Evolutionary conservation across 2,329 filamentous ascomycete genomes (phyloP).

Genomic region (Alternaria brassicae): DNA sequence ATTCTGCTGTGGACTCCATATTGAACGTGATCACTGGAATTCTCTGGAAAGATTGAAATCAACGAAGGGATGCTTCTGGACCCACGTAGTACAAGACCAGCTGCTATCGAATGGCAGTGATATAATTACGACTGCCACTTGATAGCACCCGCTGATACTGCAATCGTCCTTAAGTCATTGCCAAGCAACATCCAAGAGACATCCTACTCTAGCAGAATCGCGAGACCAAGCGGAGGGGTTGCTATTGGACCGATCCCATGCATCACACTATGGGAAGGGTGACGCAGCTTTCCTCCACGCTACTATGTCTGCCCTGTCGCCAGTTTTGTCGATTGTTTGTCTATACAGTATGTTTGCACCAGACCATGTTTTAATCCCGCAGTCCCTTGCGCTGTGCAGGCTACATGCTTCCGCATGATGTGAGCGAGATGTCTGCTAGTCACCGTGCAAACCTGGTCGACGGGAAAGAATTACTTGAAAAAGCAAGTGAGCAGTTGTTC

Average conservation of each 20-base stretch:
- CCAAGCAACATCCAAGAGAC: not conserved
- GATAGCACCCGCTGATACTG: not conserved
- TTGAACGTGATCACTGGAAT: not conserved
- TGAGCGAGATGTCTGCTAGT: not conserved
- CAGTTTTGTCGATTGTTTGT: not conserved
- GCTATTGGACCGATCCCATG: not conserved
- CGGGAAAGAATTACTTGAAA: not conserved
- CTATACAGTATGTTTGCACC: not conserved
- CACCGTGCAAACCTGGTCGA: not conserved
- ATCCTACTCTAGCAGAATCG: not conserved
- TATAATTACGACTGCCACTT: not conserved
- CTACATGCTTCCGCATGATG: not conserved
- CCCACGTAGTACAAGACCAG: not conserved
- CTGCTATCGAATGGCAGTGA: conserved; percentile 2
- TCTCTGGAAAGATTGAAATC: conserved; percentile 4
- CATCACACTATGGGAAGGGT: conserved; percentile 1
- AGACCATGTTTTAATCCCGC: not conserved
- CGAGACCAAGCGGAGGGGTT: not conserved
- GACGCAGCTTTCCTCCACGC: not conserved
- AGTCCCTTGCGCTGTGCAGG: not conserved
- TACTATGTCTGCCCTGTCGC: not conserved
- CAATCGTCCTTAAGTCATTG: not conserved
- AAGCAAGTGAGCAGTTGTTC: not conserved
- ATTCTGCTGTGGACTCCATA: conserved; percentile 1
- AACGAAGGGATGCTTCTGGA: not conserved